Conservation (phyloP, 768 basidiomycete species). For the Boletus rubropictus region DNA sequence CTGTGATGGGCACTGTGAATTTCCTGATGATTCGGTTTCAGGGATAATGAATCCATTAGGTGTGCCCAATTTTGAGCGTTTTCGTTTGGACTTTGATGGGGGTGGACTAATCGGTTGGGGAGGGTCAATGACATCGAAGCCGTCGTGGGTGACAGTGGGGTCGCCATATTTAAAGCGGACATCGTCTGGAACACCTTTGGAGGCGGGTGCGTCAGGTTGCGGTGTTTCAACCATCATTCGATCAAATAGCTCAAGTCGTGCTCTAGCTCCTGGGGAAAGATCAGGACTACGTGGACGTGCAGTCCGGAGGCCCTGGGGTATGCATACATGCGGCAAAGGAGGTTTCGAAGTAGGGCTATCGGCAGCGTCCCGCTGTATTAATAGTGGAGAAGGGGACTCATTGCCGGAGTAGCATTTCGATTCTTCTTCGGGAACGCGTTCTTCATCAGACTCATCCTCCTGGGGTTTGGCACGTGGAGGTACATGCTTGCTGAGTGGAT, state of each 20-base stretch:
- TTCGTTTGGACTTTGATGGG: background rate
- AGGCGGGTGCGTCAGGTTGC: background rate
- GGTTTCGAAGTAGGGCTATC: background rate
- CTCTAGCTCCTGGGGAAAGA: constrained; percentile 25
- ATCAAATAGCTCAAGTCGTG: constrained; percentile 29
- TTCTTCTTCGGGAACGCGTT: background rate
- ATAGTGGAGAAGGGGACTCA: background rate
- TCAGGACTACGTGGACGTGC: constrained; percentile 1
- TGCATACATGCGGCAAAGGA: constrained; percentile 3
- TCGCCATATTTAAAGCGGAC: constrained; percentile 1
- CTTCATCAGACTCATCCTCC: background rate
- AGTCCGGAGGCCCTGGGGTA: background rate
- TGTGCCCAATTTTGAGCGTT: background rate
- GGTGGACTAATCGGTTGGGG: constrained; percentile 4
- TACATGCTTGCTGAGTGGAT: background rate
- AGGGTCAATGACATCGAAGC: background rate
- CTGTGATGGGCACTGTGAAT: constrained; percentile 19
- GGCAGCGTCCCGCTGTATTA: background rate
- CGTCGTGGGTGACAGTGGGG: background rate
- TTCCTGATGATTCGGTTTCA: constrained; percentile 29
- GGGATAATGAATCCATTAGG: constrained; percentile 26
- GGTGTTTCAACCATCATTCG: constrained; percentile 14
- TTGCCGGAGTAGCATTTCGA: background rate
- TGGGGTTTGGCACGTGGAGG: background rate
- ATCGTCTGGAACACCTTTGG: background rate